Evolutionary conservation across 306 rosid genomes (phyloP).

Genomic region (Elaeagnus macrophylla): DNA sequence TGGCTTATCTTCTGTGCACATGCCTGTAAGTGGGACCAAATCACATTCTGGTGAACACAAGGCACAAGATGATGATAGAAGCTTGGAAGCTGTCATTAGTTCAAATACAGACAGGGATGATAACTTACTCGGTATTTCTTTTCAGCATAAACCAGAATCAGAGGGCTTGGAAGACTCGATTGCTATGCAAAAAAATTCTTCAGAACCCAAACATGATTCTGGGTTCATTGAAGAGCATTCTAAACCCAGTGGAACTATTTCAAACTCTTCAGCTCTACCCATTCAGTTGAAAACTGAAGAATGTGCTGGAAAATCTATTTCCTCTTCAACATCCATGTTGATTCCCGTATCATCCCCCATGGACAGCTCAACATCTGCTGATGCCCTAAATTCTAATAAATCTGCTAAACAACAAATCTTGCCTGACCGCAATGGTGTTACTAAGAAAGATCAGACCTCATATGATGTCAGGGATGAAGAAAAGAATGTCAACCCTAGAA

Average conservation of each 20-base stretch:
- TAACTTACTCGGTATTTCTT: constrained; percentile 32
- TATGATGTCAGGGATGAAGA: constrained; percentile 50
- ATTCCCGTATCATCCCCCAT: constrained; percentile 36
- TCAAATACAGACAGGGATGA: constrained; percentile 36
- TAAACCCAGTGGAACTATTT: constrained; percentile 32
- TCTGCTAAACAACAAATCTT: constrained; percentile 33
- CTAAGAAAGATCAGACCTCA: constrained; percentile 44
- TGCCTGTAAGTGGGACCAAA: constrained; percentile 42
- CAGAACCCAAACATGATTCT: constrained; percentile 41
- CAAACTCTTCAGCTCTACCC: too few species aligned
- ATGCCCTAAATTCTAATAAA: constrained; percentile 37
- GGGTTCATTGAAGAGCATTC: constrained; percentile 46
- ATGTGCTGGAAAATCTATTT: constrained; percentile 45
- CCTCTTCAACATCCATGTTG: constrained; percentile 30
- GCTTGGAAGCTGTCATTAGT: constrained; percentile 35
- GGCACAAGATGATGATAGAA: constrained; percentile 31
- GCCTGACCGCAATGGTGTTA: constrained; percentile 36
- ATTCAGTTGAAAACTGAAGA: constrained; percentile 33
- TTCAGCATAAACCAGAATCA: constrained; percentile 38
- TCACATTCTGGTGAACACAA: too few species aligned
- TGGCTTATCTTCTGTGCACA: constrained; percentile 33
- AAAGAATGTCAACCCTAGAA: constrained; percentile 36
- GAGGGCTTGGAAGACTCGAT: constrained; percentile 43
- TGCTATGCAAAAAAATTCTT: constrained; percentile 31
- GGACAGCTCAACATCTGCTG: constrained; percentile 38